A percentile compares a stretch with the other conserved stretches of the same genome.
These are phyloP conservation scores for Helotiales sp. DNA, from an alignment of 2,329 filamentous ascomycete species.

Conservation along the genomic window DNA sequence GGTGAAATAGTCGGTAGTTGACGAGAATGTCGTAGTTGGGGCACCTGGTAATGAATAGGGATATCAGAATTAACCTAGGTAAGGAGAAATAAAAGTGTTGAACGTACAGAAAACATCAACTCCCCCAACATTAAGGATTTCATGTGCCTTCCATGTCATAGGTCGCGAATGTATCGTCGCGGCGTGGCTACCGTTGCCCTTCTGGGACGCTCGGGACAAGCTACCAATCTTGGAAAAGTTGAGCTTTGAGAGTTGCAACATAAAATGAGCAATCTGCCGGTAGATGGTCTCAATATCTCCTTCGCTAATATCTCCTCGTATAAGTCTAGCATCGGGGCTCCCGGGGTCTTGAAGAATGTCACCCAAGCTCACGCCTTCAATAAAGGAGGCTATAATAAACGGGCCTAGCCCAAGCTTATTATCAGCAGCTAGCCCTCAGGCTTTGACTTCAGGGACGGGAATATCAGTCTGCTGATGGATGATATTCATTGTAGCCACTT, in stretches of 20 bases:
- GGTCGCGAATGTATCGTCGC: conserved; percentile 2
- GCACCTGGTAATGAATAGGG: neutral
- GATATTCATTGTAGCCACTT: conserved; percentile 16
- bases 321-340: conserved; percentile 4
- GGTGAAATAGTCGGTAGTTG: conserved; percentile 36
- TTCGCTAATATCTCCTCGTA: conserved; percentile 18
- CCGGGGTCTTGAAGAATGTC: conserved; percentile 13
- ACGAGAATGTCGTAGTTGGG: conserved; percentile 28
- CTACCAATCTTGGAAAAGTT: conserved; percentile 16
- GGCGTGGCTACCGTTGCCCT: neutral
- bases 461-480: conserved; percentile 16
- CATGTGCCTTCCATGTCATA: conserved; percentile 6
- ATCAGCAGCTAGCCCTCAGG: conserved; percentile 31
- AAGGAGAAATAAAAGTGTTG: neutral
- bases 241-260: conserved; percentile 17
- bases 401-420: conserved; percentile 24
- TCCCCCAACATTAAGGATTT: neutral
- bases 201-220: neutral
- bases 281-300: conserved; percentile 10
- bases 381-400: conserved; percentile 18
- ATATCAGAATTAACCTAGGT: neutral
- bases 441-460: conserved; percentile 27
- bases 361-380: conserved; percentile 17
- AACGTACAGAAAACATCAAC: conserved; percentile 7
- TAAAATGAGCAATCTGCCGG: conserved; percentile 15